A percentile compares a stretch with the other conserved stretches of the same genome.
Conservation (phyloP, 2,329 filamentous ascomycete genomes). For the Cytospora leucostoma region DNA sequence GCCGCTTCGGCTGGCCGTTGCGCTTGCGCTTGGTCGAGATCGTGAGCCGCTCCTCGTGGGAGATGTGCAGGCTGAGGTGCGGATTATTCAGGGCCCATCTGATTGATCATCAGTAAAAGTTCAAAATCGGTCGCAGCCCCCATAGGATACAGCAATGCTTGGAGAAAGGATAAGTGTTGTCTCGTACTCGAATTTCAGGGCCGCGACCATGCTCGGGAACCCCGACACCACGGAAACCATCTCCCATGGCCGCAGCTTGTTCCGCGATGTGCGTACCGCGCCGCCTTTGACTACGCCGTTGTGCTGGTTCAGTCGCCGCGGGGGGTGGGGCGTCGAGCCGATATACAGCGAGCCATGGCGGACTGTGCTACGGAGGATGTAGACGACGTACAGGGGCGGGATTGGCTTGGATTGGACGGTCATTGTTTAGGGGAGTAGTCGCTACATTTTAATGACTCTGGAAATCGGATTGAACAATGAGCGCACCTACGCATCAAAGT, state of each 20-base stretch:
- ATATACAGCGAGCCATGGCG: conserved; percentile 76
- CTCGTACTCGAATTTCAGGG: conserved; percentile 87
- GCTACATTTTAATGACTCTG: conserved; percentile 15
- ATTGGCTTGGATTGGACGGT: conserved; percentile 58
- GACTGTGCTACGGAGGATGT: conserved; percentile 83
- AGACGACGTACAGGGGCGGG: conserved; percentile 90
- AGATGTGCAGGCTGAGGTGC: conserved; percentile 77
- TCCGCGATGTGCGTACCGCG: conserved; percentile 71
- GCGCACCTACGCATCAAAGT: background rate
- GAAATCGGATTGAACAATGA: background rate
- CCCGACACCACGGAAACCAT: conserved; percentile 86
- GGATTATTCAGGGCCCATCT: conserved; percentile 94
- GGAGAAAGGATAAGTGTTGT: conserved; percentile 27
- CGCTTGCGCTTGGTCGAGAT: conserved; percentile 52
- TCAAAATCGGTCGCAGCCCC: background rate
- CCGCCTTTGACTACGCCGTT: conserved; percentile 85
- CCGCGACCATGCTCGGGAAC: conserved; percentile 83
- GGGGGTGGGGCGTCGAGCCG: conserved; percentile 87
- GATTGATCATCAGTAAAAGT: background rate
- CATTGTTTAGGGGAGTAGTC: conserved; percentile 38
- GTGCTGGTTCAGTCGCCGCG: conserved; percentile 83
- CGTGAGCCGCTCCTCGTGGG: conserved; percentile 60
- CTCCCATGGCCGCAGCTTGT: conserved; percentile 79
- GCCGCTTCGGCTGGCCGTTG: conserved; percentile 57
- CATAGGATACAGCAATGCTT: background rate